Base-by-base conservation (phyloP, 2,329 filamentous ascomycete species). In the Paraphaeosphaeria minitans region DNA sequence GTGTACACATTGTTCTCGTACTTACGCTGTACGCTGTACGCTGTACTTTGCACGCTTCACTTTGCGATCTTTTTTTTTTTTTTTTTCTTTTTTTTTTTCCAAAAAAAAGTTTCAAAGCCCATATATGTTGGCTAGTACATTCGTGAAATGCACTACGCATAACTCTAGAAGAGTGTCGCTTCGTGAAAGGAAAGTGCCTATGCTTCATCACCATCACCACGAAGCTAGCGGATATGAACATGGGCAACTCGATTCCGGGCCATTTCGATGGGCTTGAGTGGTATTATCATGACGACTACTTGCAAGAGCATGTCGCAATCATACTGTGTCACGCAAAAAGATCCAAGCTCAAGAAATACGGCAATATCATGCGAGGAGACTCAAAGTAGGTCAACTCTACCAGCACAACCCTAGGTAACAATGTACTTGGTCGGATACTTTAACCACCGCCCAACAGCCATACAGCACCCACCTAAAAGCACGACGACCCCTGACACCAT, bases 401-500 rank as follows among this genome's bases (percentile, higher is more conserved):
- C 5, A 31, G 10, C 2, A 31, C 29, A 31, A 39, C 4, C 35
- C 43, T 14, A 59, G 14, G 56, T 59, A 7, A 55, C 53, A 31
- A 59, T 51, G 12, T 55, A 61, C 29, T 47, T 51, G 49, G 47
- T 43, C 24, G 56, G 29, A 54, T 54, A 46, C 39, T 46, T 50
- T 22, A 56, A 10, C 55, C 46, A 47, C 51, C 59, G 53, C 14
- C 33, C 62, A 29, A 27, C 49, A 45, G 24, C 55, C 54, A 64
- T 55, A 43, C 59, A 41, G 21, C 55, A 35, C n/a, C 41, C 59
- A 13, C 62, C 59, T 4, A 54, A 33, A 3, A 60, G 12, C 55
- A 60, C 55, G n/a, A 46, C 39, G 27, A 3, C 27, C 14, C 53
- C 59, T 14, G 35, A 31, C 3, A 51, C 54, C n/a, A 29, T 45